Evolutionary conservation across 352 stramenopile genomes (phyloP).

Genomic region (Phytophthora macrochlamydospora): DNA sequence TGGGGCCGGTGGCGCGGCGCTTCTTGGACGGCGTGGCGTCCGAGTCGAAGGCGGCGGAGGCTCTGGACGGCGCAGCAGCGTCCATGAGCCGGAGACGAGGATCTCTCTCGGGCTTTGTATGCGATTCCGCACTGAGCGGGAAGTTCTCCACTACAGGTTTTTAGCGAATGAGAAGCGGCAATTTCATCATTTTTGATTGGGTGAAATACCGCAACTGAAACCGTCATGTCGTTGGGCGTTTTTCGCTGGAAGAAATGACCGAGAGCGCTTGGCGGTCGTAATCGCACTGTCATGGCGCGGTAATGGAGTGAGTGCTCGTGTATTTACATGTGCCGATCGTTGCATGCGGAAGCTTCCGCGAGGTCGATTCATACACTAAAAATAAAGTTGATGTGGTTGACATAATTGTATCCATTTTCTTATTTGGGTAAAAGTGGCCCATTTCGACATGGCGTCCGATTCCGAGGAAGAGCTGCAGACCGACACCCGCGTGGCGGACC

Average conservation of each 20-base stretch:
- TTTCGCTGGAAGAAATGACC: too few relatives aligned
- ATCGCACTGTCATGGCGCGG: too few relatives aligned
- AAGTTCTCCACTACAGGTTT: too few relatives aligned
- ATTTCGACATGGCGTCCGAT: conserved; percentile 12
- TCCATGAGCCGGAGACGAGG: background rate
- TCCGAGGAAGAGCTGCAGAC: conserved; percentile 4
- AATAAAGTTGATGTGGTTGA: background rate
- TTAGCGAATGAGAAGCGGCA: too few relatives aligned
- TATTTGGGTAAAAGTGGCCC: background rate
- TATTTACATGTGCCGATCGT: too few relatives aligned
- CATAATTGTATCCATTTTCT: background rate
- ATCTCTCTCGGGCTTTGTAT: background rate
- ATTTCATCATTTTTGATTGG: background rate
- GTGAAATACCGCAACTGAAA: background rate
- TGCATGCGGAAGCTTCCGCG: too few relatives aligned
- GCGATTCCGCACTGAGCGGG: conserved; percentile 3
- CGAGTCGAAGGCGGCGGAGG: background rate
- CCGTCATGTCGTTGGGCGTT: too few relatives aligned
- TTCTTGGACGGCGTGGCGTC: conserved; percentile 64
- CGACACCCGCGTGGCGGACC: conserved; percentile 20
- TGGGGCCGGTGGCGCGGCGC: conserved; percentile 30
- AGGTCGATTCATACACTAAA: too few relatives aligned
- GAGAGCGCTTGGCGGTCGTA: too few relatives aligned
- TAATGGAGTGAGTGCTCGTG: too few relatives aligned
- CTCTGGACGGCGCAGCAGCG: background rate